Conservation (phyloP, 2,329 filamentous ascomycete genomes). For the Whalleya microplaca region DNA sequence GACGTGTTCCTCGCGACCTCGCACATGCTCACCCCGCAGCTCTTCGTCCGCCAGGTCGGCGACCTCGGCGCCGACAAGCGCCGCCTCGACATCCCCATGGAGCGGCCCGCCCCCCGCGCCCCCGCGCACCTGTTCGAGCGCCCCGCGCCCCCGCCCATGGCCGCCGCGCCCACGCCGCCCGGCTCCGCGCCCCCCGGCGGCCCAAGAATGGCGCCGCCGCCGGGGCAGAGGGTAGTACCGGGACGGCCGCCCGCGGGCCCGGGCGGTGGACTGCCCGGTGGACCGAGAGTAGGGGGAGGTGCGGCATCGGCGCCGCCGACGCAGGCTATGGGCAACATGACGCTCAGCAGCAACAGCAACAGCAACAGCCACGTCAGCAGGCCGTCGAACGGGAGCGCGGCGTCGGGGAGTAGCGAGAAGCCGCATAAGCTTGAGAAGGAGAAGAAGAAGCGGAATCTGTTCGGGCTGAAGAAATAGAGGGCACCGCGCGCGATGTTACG, state of each 20-base stretch:
- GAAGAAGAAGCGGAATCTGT: constrained; percentile 64
- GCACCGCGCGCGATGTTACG: too few relatives aligned
- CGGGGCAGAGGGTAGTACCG: constrained; percentile 33
- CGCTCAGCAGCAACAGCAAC: too few relatives aligned
- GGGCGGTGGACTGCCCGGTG: constrained; percentile 40
- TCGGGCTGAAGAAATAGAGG: constrained; percentile 59
- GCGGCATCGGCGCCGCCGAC: constrained; percentile 48
- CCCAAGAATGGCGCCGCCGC: constrained; percentile 30
- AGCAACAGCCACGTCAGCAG: constrained; percentile 21
- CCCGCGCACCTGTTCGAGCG: constrained; percentile 86
- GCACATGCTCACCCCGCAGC: constrained; percentile 86
- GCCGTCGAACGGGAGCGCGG: constrained; percentile 31
- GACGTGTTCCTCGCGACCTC: constrained; percentile 89
- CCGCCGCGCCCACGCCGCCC: constrained; percentile 31
- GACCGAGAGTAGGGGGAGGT: constrained; percentile 33
- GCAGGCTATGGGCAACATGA: constrained; percentile 60
- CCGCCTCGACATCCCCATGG: constrained; percentile 77
- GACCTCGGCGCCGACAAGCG: constrained; percentile 78
- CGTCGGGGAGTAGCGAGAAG: constrained; percentile 39
- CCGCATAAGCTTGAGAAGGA: constrained; percentile 56
- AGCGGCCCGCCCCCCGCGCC: constrained; percentile 78
- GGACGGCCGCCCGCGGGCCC: constrained; percentile 33
- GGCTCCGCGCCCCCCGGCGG: constrained; percentile 4
- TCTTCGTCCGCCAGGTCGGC: constrained; percentile 81
- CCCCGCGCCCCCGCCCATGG: constrained; percentile 52